phyloP scores from a whole-genome alignment of 2,329 filamentous ascomycete genomes.

The Aspergillus persii region DNA sequence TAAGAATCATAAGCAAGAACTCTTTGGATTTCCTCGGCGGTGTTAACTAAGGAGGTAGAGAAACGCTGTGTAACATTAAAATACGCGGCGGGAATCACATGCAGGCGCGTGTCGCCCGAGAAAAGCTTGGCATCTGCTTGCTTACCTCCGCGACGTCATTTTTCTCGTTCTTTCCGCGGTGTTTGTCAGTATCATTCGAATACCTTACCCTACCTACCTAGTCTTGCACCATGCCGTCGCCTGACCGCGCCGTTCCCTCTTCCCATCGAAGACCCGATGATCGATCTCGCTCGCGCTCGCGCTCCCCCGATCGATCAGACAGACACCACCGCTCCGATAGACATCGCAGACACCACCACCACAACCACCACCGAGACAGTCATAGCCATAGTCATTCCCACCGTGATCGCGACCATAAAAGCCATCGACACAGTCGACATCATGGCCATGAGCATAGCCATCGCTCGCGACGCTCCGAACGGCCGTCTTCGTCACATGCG shows the following conservation, averaged over 20 bases:
- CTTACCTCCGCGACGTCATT: background rate
- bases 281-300: conserved; percentile 33
- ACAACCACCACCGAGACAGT: conserved; percentile 13
- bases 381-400: conserved; percentile 5
- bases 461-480: background rate
- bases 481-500: conserved; percentile 1
- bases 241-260: conserved; percentile 5
- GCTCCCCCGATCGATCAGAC: conserved; percentile 33
- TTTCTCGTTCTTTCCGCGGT: background rate
- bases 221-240: background rate
- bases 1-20: background rate
- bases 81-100: background rate
- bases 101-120: background rate
- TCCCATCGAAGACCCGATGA: conserved; percentile 19
- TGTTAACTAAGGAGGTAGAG: background rate
- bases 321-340: conserved; percentile 25
- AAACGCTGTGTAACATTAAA: too few species aligned
- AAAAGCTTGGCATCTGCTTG: background rate
- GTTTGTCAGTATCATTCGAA: background rate
- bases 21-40: background rate
- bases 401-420: background rate
- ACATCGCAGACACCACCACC: conserved; percentile 25
- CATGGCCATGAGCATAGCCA: conserved; percentile 6
- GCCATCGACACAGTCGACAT: conserved; percentile 6
- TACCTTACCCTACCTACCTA: too few species aligned